Percentiles rank a stretch among this genome's conserved stretches.
phyloP scores from a whole-genome alignment of 1,284 basidiomycete genomes.

The Nidula niveotomentosa region DNA sequence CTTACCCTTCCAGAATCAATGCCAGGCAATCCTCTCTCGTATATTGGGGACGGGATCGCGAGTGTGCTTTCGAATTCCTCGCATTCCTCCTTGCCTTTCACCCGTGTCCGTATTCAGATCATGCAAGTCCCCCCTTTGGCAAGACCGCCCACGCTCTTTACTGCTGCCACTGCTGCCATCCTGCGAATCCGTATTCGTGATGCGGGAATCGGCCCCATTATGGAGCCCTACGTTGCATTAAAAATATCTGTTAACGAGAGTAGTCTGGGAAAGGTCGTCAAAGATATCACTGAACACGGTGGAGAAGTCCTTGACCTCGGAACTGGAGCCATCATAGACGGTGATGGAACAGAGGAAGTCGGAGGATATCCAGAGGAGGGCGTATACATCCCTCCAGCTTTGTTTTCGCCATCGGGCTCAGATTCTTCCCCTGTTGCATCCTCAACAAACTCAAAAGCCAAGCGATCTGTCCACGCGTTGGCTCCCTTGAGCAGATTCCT shows the following conservation, averaged over 20 bases:
- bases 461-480: slow-evolving; percentile 63
- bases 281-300: slow-evolving; percentile 73
- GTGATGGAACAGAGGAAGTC: slow-evolving; percentile 42
- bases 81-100: slow-evolving; percentile 69
- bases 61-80: slow-evolving; percentile 75
- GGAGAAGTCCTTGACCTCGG: slow-evolving; percentile 72
- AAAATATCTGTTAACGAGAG: slow-evolving; percentile 67
- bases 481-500: slow-evolving; percentile 81
- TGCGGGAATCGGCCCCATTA: slow-evolving; percentile 64
- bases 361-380: slow-evolving; percentile 55
- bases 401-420: slow-evolving; percentile 68
- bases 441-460: slow-evolving; percentile 32
- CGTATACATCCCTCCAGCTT: slow-evolving; percentile 71
- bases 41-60: slow-evolving; percentile 65
- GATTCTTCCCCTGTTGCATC: slow-evolving; percentile 18
- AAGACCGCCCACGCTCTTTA: slow-evolving; percentile 52
- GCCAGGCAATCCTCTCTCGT: slow-evolving; percentile 40
- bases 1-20: slow-evolving; percentile 55
- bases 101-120: slow-evolving; percentile 60
- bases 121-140: slow-evolving; percentile 33
- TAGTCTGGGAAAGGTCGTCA: slow-evolving; percentile 70
- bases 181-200: slow-evolving; percentile 58
- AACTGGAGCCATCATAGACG: slow-evolving; percentile 32
- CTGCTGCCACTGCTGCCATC: slow-evolving; percentile 63
- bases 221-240: slow-evolving; percentile 73